A percentile compares a stretch with the other conserved stretches of the same genome.
Evolutionary conservation across 1,139 yeast genomes (phyloP).

Genomic region (Geotrichum klebahnii): DNA sequence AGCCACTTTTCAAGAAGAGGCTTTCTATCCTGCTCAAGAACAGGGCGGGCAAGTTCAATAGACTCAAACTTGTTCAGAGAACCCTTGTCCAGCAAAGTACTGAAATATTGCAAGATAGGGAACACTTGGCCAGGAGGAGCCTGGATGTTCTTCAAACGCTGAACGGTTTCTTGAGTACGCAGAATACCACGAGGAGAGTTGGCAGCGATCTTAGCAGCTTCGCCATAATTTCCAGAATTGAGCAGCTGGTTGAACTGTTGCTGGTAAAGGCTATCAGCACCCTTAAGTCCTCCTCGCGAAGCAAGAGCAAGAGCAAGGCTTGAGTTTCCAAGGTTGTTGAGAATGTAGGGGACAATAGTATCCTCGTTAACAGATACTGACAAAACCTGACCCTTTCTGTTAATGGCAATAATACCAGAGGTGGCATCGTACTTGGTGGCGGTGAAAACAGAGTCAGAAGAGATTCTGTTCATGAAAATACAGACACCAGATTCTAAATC

Average conservation of each 20-base stretch:
- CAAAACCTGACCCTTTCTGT: conserved; percentile 91
- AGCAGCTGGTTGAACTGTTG: conserved; percentile 88
- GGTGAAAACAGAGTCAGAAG: conserved; percentile 93
- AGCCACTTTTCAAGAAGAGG: conserved; percentile 95
- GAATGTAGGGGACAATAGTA: conserved; percentile 82
- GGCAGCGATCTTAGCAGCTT: conserved; percentile 97
- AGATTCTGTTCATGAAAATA: conserved; percentile 92
- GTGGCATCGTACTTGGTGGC: conserved; percentile 66
- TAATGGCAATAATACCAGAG: conserved; percentile 87
- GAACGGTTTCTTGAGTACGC: conserved; percentile 92
- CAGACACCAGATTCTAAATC: conserved; percentile 91
- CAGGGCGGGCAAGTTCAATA: conserved; percentile 91
- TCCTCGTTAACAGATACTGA: conserved; percentile 86
- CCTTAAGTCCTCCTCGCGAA: conserved; percentile 93
- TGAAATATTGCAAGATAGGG: conserved; percentile 89
- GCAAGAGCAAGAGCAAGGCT: conserved; percentile 84
- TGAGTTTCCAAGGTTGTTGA: conserved; percentile 81
- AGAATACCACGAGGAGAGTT: conserved; percentile 75
- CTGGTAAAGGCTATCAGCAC: conserved; percentile 86
- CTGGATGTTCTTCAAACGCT: conserved; percentile 84
- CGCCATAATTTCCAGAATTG: conserved; percentile 78
- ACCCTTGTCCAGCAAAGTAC: conserved; percentile 88
- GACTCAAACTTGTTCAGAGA: conserved; percentile 90
- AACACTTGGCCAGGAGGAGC: conserved; percentile 96
- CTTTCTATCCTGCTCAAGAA: conserved; percentile 90